Base-by-base conservation (phyloP, 805 yeast species). In the Candida yuanshanica region DNA sequence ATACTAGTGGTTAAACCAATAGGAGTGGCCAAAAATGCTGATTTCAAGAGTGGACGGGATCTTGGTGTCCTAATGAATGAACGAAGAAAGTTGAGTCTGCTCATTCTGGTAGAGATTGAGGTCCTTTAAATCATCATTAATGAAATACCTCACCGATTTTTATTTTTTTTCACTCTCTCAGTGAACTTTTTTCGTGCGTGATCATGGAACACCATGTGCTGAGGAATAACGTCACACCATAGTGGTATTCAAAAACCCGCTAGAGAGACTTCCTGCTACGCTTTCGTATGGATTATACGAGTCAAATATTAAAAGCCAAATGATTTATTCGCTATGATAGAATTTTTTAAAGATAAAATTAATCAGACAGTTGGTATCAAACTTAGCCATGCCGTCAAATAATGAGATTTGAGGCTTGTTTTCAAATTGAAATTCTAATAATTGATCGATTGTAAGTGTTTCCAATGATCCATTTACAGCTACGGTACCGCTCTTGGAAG, bases 381-480 rank as follows among this genome's bases (percentile, higher is more conserved):
- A 77, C 18, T 68, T 67, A 7, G 79, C 89, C 72, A 74, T 74
- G 0, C 81, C 83, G 43, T 80, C 81, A 56, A 88, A 83, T 47
- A 84, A 50, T 4, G 69, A 64, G 52, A 86, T 65, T 13, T 62
- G 63, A 32, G 68, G 62, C 38, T 72, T 70, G 48, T 77, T 77
- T 49, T 85, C 89, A 47, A 83, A 86, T 60, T 90, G 96, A 38
- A 74, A 69, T 35, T 75, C 77, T 47, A 91, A 67, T 36, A 91
- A 62, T 21, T 83, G 80, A 53, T 86, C 93, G 42, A 91, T 69
- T 0, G 85, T 72, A 17, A 91, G 58, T 11, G 75, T 69, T 27
- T 69, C 70, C 11, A 68, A 58, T 0, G 70, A 68, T 9, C 73
- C 83, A 21, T 81, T 75, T 29, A 77, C 78, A 34, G 79, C 83